Conservation (phyloP, 148 eudicot genomes). For the Vaccinium myrtillus region DNA sequence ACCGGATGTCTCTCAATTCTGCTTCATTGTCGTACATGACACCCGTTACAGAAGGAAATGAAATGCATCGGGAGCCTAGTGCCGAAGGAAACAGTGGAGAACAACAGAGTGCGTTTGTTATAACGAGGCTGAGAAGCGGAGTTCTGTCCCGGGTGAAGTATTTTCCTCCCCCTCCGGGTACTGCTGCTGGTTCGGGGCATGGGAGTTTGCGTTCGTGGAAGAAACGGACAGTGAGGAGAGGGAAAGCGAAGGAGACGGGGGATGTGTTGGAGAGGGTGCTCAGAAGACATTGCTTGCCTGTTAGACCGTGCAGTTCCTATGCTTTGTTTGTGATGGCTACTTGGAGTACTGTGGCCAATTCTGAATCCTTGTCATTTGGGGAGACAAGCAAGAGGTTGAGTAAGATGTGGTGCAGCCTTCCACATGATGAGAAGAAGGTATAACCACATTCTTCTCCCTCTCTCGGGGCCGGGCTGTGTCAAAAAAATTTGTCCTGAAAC, state of each 20-base stretch:
- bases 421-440: not conserved
- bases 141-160: conserved; percentile 3
- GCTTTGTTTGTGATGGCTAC: not conserved
- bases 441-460: not conserved
- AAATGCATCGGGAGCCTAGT: not conserved
- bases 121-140: conserved; percentile 2
- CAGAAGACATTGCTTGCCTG: not conserved
- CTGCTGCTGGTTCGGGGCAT: not conserved
- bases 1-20: not conserved
- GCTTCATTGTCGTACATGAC: not conserved
- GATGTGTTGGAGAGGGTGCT: not conserved
- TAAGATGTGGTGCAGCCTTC: not conserved
- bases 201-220: not conserved
- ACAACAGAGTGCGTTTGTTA: not conserved
- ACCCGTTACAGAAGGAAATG: not conserved
- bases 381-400: not conserved
- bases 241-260: not conserved
- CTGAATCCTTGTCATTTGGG: not conserved
- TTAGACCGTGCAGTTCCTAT: not conserved
- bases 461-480: not conserved
- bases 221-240: not conserved
- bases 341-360: not conserved
- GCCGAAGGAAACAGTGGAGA: not conserved
- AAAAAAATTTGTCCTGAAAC: not conserved
- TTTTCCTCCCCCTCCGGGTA: not conserved